Base-by-base conservation (phyloP, 2,329 filamentous ascomycete genomes). In the Colletotrichum gigasporum region DNA sequence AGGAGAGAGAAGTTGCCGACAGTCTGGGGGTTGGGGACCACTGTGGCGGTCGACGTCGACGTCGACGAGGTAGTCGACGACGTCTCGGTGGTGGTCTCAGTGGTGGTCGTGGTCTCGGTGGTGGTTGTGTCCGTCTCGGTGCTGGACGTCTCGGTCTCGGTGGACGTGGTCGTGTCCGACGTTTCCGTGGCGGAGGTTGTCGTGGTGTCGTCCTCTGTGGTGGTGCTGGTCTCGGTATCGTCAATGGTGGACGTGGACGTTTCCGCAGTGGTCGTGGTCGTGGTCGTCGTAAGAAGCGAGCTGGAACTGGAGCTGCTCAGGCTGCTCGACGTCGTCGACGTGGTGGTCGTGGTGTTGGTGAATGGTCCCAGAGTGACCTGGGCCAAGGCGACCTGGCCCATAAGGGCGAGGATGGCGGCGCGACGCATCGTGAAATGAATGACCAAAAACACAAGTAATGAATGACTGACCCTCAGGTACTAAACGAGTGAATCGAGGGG, bases 1-100 rank as follows among this genome's bases (percentile, higher is more conserved):
- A 70, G 61, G 58, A 69, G 66, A 42, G 54, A 63, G 67, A 69
- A 75, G 62, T 50, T 61, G 3, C 59, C 63, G 14, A 69, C 51
- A 9, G 37, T 47, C 51, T 14, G 20, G 9, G 63, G 66, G 57
- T 70, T 59, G 51, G 32, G 45, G 12, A 55, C 34, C 12, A 56
- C 30, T 0, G 54, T 47, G 48, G 42, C 24, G 16, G 41, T 26
- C 4, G 61, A 5, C 2, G 42, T 7, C 11, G 32, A 24, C n/a
- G 47, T 18, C 14, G 41, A 34, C 44, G 59, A 35, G 18, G 20
- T 20, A 22, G 52, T 30, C 6, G 8, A 24, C 5, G 61, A 51
- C 34, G 50, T 22, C 22, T 37, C 28, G n/a, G 7, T 18, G 18
- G 50, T 24, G 48, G 22, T 42, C 30, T 26, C 47, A n/a, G 28